phyloP scores from a whole-genome alignment of 129 eudicot species.

The Oenanthe sinensis region DNA sequence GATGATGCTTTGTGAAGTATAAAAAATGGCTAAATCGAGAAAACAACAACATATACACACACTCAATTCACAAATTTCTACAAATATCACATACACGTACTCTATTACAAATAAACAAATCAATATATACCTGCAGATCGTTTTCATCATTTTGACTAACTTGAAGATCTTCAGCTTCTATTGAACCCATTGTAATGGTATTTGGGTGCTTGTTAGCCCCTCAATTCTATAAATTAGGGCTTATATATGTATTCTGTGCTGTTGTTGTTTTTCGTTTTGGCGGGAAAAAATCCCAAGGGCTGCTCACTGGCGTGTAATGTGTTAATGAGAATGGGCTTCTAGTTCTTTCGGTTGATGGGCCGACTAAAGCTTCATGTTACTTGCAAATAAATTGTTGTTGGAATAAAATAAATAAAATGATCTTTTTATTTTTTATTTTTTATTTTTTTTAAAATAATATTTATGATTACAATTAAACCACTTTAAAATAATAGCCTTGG shows the following conservation, averaged over 20 bases:
- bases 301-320: no score
- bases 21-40: conserved; percentile 51
- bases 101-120: not conserved
- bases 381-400: no score
- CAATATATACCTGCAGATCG: conserved; percentile 40
- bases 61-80: not conserved
- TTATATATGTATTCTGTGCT: not conserved
- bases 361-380: not conserved
- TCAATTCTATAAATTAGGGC: conserved; percentile 14
- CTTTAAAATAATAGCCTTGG: no score
- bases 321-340: not conserved
- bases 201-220: not conserved
- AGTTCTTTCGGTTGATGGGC: not conserved
- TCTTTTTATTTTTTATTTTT: no score
- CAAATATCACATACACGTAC: not conserved
- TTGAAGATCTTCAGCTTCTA: conserved; percentile 21
- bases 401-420: no score
- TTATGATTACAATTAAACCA: no score
- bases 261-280: not conserved
- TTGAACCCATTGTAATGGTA: conserved; percentile 18
- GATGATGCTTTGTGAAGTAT: conserved; percentile 63
- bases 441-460: no score
- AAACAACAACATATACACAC: not conserved
- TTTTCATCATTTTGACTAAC: conserved; percentile 27
- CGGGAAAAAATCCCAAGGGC: not conserved